phyloP scores from a whole-genome alignment of 2,329 filamentous ascomycete genomes.

The Madurella fahalii region DNA sequence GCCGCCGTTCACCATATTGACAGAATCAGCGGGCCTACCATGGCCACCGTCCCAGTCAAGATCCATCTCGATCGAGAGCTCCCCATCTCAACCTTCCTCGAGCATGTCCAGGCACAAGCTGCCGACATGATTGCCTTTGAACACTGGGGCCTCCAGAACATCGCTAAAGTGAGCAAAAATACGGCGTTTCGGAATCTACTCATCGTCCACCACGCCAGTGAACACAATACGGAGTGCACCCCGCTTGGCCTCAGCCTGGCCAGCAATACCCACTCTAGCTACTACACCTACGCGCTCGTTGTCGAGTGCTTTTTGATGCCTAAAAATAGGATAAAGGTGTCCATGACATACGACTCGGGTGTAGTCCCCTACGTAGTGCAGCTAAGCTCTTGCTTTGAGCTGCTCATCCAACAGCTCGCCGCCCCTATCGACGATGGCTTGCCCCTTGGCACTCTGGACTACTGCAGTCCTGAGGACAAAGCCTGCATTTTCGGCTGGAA shows the following conservation, averaged over 20 bases:
- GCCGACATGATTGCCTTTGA: constrained; percentile 23
- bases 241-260: constrained; percentile 10
- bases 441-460: too few relatives aligned
- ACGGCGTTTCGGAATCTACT: constrained; percentile 29
- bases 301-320: too few relatives aligned
- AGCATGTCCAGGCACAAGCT: constrained; percentile 26
- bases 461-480: too few relatives aligned
- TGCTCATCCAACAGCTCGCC: too few relatives aligned
- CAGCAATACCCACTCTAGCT: too few relatives aligned
- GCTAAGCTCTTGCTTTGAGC: too few relatives aligned
- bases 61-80: constrained; percentile 21
- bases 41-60: constrained; percentile 40
- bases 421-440: too few relatives aligned
- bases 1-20: constrained; percentile 14
- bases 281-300: too few relatives aligned
- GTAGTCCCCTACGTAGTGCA: too few relatives aligned
- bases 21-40: constrained; percentile 26
- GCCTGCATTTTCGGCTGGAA: too few relatives aligned
- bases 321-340: too few relatives aligned
- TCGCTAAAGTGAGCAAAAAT: constrained; percentile 18
- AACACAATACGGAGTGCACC: constrained; percentile 11
- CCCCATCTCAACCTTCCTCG: constrained; percentile 39
- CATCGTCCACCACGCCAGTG: constrained; percentile 28
- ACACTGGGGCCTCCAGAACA: constrained; percentile 26
- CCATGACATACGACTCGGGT: too few relatives aligned